Evolutionary conservation across 345 rosid species (phyloP).

Genomic region (Pistacia vera): DNA sequence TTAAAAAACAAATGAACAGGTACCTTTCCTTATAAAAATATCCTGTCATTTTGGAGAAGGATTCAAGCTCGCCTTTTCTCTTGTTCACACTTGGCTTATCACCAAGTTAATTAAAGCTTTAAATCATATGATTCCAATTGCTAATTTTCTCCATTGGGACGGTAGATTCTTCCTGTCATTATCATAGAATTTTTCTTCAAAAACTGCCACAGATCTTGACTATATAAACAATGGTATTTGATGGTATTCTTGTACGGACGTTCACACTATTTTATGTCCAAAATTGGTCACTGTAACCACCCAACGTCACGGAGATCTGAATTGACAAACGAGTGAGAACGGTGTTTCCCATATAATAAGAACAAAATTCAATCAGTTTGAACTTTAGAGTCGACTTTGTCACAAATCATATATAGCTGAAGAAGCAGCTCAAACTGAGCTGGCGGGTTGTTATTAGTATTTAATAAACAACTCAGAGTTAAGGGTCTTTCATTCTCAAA

Average conservation of each 20-base stretch:
- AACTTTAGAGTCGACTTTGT: too few species aligned
- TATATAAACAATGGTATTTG: neutral
- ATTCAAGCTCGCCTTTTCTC: neutral
- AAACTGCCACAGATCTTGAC: neutral
- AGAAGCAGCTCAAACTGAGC: too few species aligned
- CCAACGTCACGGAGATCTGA: neutral
- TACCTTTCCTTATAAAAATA: neutral
- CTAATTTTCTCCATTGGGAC: neutral
- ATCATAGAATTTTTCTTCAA: neutral
- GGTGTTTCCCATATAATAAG: neutral
- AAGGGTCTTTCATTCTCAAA: too few species aligned
- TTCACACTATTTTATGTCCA: neutral
- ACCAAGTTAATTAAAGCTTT: neutral
- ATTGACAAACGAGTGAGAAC: neutral
- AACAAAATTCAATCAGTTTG: neutral
- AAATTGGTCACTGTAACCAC: neutral
- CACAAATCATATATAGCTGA: neutral
- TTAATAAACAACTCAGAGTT: too few species aligned
- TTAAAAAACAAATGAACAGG: neutral
- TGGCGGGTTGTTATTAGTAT: too few species aligned
- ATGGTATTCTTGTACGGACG: neutral
- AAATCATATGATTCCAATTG: neutral
- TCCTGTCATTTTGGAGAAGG: neutral
- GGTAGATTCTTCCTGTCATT: neutral
- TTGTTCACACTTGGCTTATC: neutral